phyloP scores from a whole-genome alignment of 805 yeast species.

The Saccharomycopsis sp. region DNA sequence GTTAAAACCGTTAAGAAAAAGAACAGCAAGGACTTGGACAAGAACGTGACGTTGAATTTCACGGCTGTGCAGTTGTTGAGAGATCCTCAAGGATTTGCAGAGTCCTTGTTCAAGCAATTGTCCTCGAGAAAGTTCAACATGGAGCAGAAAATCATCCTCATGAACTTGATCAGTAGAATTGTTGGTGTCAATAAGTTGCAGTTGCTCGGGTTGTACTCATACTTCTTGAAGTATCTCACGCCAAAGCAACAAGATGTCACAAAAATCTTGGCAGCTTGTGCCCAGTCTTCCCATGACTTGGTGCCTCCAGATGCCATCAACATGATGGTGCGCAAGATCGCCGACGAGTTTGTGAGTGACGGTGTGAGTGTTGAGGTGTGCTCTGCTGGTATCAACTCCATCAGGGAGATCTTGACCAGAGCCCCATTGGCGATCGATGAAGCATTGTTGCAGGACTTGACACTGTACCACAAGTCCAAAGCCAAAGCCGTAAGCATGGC shows the following conservation, averaged over 20 bases:
- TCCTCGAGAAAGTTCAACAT: conserved; percentile 64
- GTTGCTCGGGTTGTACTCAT: conserved; percentile 82
- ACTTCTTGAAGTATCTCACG: conserved; percentile 78
- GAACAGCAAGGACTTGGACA: conserved; percentile 25
- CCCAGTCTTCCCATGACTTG: conserved; percentile 92
- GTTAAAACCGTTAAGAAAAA: conserved; percentile 61
- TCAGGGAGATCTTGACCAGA: conserved; percentile 85
- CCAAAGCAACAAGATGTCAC: conserved; percentile 95
- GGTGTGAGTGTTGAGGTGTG: conserved; percentile 98
- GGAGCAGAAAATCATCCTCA: conserved; percentile 81
- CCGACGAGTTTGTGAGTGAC: conserved; percentile 95
- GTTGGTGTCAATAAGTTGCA: conserved; percentile 93
- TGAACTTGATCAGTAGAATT: conserved; percentile 80
- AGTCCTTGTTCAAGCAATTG: conserved; percentile 63
- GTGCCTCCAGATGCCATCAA: conserved; percentile 91
- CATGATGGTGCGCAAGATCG: conserved; percentile 79
- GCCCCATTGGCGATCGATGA: conserved; percentile 92
- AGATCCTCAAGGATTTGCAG: conserved; percentile 98
- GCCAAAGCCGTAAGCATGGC: conserved; percentile 92
- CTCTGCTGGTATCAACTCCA: conserved; percentile 94
- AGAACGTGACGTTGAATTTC: conserved; percentile 63
- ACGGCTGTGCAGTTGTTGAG: conserved; percentile 89
- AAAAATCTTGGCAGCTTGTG: conserved; percentile 91
- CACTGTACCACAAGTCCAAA: conserved; percentile 87
- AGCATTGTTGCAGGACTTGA: conserved; percentile 77